phyloP scores from a whole-genome alignment of 2,329 filamentous ascomycete genomes.

The Cladosporium sp. region DNA sequence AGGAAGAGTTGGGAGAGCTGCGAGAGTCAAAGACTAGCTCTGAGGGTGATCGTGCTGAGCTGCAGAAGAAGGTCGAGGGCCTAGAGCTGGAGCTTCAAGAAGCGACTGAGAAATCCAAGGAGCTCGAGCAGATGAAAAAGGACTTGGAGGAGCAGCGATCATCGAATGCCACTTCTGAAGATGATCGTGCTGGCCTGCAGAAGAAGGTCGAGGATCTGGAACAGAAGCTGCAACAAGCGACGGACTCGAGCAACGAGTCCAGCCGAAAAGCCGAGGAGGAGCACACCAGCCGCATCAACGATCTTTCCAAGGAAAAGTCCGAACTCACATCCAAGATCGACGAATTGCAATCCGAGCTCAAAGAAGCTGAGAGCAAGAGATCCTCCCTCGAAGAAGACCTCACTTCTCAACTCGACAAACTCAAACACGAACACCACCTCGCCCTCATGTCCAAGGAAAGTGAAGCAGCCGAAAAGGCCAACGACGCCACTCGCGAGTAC shows the following conservation, averaged over 20 bases:
- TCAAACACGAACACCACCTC: slow-evolving; percentile 1
- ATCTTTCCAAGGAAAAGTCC: slow-evolving; percentile 2
- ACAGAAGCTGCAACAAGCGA: slow-evolving; percentile 17
- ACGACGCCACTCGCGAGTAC: slow-evolving; percentile 5
- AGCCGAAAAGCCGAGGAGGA: slow-evolving; percentile 16
- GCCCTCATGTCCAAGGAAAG: slow-evolving; percentile 3
- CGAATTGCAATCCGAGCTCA: not conserved
- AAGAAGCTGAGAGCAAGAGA: slow-evolving; percentile 2
- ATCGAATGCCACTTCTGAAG: slow-evolving; percentile 12
- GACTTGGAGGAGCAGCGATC: slow-evolving; percentile 13
- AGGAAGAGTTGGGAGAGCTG: slow-evolving; percentile 1
- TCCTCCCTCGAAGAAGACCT: slow-evolving; percentile 2
- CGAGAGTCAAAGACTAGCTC: slow-evolving; percentile 12
- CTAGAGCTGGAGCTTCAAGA: slow-evolving; percentile 15
- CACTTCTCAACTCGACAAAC: slow-evolving; percentile 1
- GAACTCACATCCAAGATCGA: not conserved
- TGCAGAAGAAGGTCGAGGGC: slow-evolving; percentile 13
- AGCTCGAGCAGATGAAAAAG: not conserved
- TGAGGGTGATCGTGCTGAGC: slow-evolving; percentile 1
- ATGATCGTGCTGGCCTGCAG: slow-evolving; percentile 2
- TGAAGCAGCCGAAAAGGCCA: not conserved
- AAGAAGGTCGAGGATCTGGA: slow-evolving; percentile 13
- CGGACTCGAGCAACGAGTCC: slow-evolving; percentile 13
- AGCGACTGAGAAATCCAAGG: slow-evolving; percentile 14
- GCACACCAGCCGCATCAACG: slow-evolving; percentile 13